Percentiles rank a stretch among this genome's conserved stretches.
Evolutionary conservation across 2,329 filamentous ascomycete species (phyloP).

Genomic region (Sclerotinia borealis): DNA sequence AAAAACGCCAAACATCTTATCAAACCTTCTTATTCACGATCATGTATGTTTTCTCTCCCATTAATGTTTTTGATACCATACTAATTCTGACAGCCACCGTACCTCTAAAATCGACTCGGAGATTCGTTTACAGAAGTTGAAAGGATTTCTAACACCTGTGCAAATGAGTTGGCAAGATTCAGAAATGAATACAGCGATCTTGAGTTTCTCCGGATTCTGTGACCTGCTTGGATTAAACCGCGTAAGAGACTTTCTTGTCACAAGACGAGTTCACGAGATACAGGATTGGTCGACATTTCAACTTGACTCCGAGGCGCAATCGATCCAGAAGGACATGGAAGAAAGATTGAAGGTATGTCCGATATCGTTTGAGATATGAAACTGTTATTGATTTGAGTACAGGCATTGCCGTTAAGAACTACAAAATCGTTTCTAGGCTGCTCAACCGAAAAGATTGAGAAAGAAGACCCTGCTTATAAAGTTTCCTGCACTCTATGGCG

Average conservation of each 20-base stretch:
- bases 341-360: constrained; percentile 58
- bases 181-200: constrained; percentile 61
- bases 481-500: constrained; percentile 80
- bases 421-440: constrained; percentile 92
- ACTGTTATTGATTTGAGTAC: neutral
- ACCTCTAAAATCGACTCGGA: constrained; percentile 65
- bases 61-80: neutral
- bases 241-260: constrained; percentile 72
- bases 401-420: constrained; percentile 69
- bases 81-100: constrained; percentile 58
- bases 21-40: constrained; percentile 92
- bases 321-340: constrained; percentile 72
- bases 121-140: constrained; percentile 65
- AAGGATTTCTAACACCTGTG: constrained; percentile 76
- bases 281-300: constrained; percentile 75
- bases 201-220: constrained; percentile 73
- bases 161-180: constrained; percentile 72
- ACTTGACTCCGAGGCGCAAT: constrained; percentile 72
- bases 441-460: constrained; percentile 82
- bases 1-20: constrained; percentile 79
- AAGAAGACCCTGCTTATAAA: constrained; percentile 64
- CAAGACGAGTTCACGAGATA: constrained; percentile 65
- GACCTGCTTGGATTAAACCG: constrained; percentile 71
- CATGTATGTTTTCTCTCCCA: constrained; percentile 46
- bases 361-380: neutral